phyloP scores from a whole-genome alignment of 768 basidiomycete species.

The Mycena pura region DNA sequence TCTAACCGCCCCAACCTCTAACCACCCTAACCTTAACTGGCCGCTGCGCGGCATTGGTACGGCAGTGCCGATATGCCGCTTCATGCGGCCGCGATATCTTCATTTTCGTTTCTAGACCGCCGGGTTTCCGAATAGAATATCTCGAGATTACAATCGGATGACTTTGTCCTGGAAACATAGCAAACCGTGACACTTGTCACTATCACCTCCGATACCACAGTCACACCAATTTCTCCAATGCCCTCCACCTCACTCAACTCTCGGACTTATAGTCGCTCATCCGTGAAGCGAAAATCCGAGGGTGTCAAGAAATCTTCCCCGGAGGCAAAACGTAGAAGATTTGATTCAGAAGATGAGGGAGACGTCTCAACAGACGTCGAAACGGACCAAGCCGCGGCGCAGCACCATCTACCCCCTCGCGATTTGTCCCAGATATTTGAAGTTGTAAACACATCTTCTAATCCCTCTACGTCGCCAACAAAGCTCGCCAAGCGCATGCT shows the following conservation, averaged over 20 bases:
- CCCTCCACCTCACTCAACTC: slow-evolving; percentile 23
- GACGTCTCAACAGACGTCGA: slow-evolving; percentile 25
- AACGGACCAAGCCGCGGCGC: slow-evolving; percentile 16
- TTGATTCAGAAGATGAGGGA: slow-evolving; percentile 9
- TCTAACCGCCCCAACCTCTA: too few relatives aligned
- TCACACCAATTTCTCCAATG: slow-evolving; percentile 9
- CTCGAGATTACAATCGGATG: too few relatives aligned
- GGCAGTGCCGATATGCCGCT: too few relatives aligned
- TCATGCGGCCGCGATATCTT: too few relatives aligned
- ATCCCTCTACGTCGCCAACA: slow-evolving; percentile 41
- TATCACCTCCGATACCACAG: not conserved
- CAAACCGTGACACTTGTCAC: not conserved
- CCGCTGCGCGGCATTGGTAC: too few relatives aligned
- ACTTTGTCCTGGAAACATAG: not conserved
- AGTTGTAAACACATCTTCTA: slow-evolving; percentile 20
- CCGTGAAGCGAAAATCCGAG: slow-evolving; percentile 18
- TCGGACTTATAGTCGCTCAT: slow-evolving; percentile 23
- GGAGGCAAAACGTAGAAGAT: slow-evolving; percentile 23
- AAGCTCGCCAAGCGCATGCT: slow-evolving; percentile 77
- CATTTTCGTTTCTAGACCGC: too few relatives aligned
- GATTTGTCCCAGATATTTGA: slow-evolving; percentile 27
- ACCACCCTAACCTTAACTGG: too few relatives aligned
- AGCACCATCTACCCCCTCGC: slow-evolving; percentile 10
- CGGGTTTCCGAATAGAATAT: too few relatives aligned
- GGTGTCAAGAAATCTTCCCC: not conserved